Evolutionary conservation across 2,329 filamentous ascomycete genomes (phyloP), one percentile per base, ranked within the genome.

Genomic region (Onygenales sp.): DNA sequence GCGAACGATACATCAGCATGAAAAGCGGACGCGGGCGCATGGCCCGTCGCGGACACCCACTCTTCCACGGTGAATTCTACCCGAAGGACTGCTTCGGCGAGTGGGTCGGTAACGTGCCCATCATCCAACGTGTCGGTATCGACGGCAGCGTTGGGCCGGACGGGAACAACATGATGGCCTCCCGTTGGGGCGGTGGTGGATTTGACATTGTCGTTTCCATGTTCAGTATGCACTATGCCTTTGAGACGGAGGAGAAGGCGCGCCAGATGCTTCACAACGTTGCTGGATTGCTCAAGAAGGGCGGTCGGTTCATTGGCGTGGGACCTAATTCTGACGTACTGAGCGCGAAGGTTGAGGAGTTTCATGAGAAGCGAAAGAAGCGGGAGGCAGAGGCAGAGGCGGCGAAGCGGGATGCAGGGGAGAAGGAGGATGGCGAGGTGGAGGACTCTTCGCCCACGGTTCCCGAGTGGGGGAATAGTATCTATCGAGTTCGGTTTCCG

Each of bases 181-280:
- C 83, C 69, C 84, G 82, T 40, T 84, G 80, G 71, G 80, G 81
- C 56, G 82, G 82, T 51, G 86, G 86, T 52, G 91, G 92, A 3
- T 98, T 97, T 62, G 93, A 98, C 67, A 87, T 97, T 42, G 92
- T 98, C 58, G 90, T 86, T 65, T 95, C 95, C 82, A 98, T 98
- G 93, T 98, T 98, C 70, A 94, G 90, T 64, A 93, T 98, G 84
- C 93, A 98, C 73, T 98, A 98, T 68, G 91, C 93, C 5, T 98
- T 97, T 62, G 93, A 97, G 74, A 88, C 78, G 51, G 92, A 98
- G 69, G 81, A 83, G 47, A 94, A 95, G 69, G 89, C 92, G 2
- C 83, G 89, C 44, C 87, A 83, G 57, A 97, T 98, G 93, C 78
- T 98, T 53, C 82, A 84, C 63, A 98, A 98, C 65, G 92, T 98